These are phyloP conservation scores for Fagus sylvatica DNA, from an alignment of 306 rosid species.

Conservation along the genomic window DNA sequence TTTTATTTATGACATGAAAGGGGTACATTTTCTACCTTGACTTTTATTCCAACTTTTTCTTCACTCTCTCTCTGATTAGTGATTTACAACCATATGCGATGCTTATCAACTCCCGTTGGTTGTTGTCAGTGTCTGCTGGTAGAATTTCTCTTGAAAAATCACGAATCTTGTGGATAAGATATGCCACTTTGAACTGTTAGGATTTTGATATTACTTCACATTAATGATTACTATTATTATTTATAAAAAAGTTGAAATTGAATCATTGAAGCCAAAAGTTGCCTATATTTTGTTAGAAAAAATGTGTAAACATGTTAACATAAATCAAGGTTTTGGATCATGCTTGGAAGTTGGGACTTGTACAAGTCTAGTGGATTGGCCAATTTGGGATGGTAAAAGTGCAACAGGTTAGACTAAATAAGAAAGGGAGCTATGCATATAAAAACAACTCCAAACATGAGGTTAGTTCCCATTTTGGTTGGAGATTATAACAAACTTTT, in stretches of 20 bases:
- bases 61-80: neutral
- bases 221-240: slow-evolving; percentile 24
- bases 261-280: slow-evolving; percentile 44
- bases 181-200: slow-evolving; percentile 39
- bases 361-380: too few species aligned
- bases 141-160: slow-evolving; percentile 27
- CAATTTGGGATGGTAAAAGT: too few species aligned
- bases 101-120: slow-evolving; percentile 18
- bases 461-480: too few species aligned
- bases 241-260: slow-evolving; percentile 25
- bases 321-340: slow-evolving; percentile 26
- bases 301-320: slow-evolving; percentile 12
- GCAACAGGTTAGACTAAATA: too few species aligned
- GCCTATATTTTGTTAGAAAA: slow-evolving; percentile 19
- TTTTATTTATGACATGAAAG: neutral
- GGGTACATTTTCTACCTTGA: slow-evolving; percentile 10
- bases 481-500: too few species aligned
- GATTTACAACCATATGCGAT: neutral
- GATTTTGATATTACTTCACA: slow-evolving; percentile 31
- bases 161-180: slow-evolving; percentile 48
- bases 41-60: neutral
- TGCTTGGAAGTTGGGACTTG: slow-evolving; percentile 24
- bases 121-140: slow-evolving; percentile 41
- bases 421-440: too few species aligned
- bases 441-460: too few species aligned